phyloP scores from a whole-genome alignment of 2,329 filamentous ascomycete species.

The Fusarium sp. region DNA sequence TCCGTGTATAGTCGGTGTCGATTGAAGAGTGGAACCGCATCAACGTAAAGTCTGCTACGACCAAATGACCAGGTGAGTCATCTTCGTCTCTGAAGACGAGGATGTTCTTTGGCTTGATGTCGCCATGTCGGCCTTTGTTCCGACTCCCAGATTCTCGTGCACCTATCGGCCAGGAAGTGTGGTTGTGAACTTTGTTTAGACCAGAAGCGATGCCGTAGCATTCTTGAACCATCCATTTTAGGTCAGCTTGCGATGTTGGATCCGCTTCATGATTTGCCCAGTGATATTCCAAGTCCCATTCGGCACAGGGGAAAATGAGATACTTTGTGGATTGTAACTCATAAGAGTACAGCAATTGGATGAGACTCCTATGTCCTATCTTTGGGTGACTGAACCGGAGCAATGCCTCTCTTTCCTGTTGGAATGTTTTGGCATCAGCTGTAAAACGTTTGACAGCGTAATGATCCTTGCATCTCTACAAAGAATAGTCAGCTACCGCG shows the following conservation, averaged over 20 bases:
- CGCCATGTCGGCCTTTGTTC: too few species aligned
- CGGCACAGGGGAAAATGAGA: slow-evolving; percentile 9
- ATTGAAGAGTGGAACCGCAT: slow-evolving; percentile 5
- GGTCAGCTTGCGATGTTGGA: too few species aligned
- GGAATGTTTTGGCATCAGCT: too few species aligned
- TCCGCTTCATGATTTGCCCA: not conserved
- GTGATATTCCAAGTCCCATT: not conserved
- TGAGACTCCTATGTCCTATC: not conserved
- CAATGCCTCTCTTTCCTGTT: not conserved
- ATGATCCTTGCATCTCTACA: not conserved
- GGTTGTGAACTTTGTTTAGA: too few species aligned
- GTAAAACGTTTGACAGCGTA: not conserved
- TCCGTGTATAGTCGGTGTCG: not conserved
- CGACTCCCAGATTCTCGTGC: too few species aligned
- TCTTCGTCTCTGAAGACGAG: not conserved
- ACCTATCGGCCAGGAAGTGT: too few species aligned
- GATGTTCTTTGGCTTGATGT: slow-evolving; percentile 6
- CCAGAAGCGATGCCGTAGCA: not conserved
- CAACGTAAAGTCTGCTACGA: not conserved
- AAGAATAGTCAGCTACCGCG: not conserved
- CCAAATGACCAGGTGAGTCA: not conserved
- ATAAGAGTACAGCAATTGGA: not conserved
- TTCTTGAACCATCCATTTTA: too few species aligned
- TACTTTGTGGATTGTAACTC: not conserved
- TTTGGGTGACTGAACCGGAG: not conserved